These are phyloP conservation scores for Crithidia expoeki DNA, from an alignment of 208 protist genomes.

Conservation along the genomic window DNA sequence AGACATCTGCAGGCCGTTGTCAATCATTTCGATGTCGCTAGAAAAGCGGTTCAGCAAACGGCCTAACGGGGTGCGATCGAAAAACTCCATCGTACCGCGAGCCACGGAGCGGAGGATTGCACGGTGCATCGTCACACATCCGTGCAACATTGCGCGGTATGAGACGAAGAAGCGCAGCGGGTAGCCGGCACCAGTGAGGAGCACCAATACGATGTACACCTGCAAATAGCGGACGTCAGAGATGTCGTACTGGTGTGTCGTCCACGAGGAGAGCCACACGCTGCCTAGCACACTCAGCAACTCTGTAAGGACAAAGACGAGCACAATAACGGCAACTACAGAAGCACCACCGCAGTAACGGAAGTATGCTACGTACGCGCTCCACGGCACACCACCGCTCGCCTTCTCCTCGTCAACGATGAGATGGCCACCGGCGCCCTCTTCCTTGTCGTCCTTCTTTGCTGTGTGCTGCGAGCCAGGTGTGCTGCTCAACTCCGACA, in stretches of 20 bases:
- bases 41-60: constrained; percentile 96
- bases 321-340: constrained; percentile 39
- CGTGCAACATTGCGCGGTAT: constrained; percentile 44
- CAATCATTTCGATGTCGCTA: constrained; percentile 87
- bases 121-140: constrained; percentile 49
- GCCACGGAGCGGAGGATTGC: constrained; percentile 57
- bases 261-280: constrained; percentile 84
- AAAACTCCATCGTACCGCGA: constrained; percentile 84
- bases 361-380: constrained; percentile 68
- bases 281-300: constrained; percentile 34
- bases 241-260: too few species aligned
- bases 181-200: constrained; percentile 29
- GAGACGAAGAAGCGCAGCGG: constrained; percentile 44
- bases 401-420: constrained; percentile 70
- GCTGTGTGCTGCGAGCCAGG: too few species aligned
- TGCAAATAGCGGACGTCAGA: too few species aligned
- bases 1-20: constrained; percentile 58
- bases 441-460: constrained; percentile 5
- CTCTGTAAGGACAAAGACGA: constrained; percentile 64
- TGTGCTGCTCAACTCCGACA: too few species aligned
- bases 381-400: constrained; percentile 55
- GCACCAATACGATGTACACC: constrained; percentile 47
- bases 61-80: constrained; percentile 94
- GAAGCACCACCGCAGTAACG: constrained; percentile 44
- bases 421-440: constrained; percentile 22